Evolutionary conservation across 2,329 filamentous ascomycete species (phyloP).

Genomic region (Aspergillus fijiensis): DNA sequence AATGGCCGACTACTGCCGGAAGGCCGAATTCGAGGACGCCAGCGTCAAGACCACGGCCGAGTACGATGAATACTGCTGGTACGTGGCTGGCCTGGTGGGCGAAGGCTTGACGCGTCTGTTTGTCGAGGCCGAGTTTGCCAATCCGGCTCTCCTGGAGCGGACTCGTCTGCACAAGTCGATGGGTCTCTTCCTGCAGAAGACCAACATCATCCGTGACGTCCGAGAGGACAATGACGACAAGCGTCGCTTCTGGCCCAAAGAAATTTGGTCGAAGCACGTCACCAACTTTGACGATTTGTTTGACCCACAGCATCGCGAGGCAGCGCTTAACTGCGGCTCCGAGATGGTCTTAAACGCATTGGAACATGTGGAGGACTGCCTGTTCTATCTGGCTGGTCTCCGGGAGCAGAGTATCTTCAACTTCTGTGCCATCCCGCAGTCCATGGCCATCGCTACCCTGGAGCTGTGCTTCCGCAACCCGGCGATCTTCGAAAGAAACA

Average conservation of each 20-base stretch:
- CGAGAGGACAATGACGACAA: constrained; percentile 85
- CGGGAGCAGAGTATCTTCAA: constrained; percentile 98
- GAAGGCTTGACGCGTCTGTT: constrained; percentile 90
- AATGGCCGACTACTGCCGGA: constrained; percentile 93
- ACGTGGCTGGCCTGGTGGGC: constrained; percentile 96
- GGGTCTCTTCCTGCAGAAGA: constrained; percentile 97
- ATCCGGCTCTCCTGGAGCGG: constrained; percentile 75
- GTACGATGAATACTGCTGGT: constrained; percentile 97
- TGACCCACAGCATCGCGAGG: constrained; percentile 71
- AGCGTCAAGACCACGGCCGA: constrained; percentile 81
- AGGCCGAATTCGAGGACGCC: constrained; percentile 75
- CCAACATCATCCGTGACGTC: constrained; percentile 96
- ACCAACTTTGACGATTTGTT: constrained; percentile 87
- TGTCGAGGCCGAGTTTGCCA: constrained; percentile 81
- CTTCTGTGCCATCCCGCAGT: constrained; percentile 94
- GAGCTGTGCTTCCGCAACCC: constrained; percentile 92
- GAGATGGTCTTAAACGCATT: constrained; percentile 94
- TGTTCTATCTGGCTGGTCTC: constrained; percentile 96
- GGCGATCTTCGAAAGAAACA: constrained; percentile 75
- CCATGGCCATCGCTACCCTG: constrained; percentile 95
- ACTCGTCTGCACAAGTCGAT: constrained; percentile 87
- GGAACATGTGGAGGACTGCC: constrained; percentile 81
- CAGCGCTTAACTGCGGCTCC: constrained; percentile 80
- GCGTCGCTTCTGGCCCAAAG: constrained; percentile 89
- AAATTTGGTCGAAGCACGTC: constrained; percentile 96